Evolutionary conservation across 257 asterid species (phyloP).

Genomic region (Paulownia fortunei): DNA sequence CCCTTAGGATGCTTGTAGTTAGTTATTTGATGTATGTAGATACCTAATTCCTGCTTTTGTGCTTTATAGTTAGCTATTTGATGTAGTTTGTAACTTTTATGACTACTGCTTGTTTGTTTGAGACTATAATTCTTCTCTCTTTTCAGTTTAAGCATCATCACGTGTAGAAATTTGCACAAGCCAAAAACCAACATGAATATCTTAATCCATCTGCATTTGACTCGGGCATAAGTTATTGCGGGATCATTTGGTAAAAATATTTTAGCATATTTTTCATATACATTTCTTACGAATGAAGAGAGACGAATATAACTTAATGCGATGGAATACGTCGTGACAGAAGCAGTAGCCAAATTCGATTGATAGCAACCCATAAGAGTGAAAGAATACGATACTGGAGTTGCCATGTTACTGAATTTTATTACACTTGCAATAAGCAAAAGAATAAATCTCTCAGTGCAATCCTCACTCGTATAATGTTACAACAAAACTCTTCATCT

Average conservation of each 20-base stretch:
- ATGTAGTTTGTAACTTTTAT: background rate
- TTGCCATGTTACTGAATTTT: background rate
- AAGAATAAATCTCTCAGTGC: background rate
- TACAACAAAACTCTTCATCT: slow-evolving; percentile 39
- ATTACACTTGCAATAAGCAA: background rate
- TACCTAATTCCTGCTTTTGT: slow-evolving; percentile 27
- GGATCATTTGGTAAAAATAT: background rate
- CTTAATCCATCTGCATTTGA: background rate
- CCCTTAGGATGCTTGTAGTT: background rate
- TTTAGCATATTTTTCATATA: background rate
- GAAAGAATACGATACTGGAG: background rate
- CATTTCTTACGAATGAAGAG: too few species aligned
- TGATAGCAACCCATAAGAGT: background rate
- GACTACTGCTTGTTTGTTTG: too few species aligned
- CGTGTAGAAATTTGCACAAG: background rate
- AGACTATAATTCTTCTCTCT: background rate
- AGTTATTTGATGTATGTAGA: slow-evolving; percentile 21
- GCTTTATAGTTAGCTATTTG: slow-evolving; percentile 10
- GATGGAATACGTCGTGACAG: background rate
- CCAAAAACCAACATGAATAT: background rate
- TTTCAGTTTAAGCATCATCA: too few species aligned
- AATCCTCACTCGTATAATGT: slow-evolving; percentile 1
- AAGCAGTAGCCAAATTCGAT: background rate
- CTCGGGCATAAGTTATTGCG: too few species aligned
- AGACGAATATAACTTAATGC: background rate